A percentile compares a stretch with the other conserved stretches of the same genome.
These are phyloP conservation scores for Paecilomyces formosus DNA, from an alignment of 2,329 filamentous ascomycete genomes.

Conservation along the genomic window DNA sequence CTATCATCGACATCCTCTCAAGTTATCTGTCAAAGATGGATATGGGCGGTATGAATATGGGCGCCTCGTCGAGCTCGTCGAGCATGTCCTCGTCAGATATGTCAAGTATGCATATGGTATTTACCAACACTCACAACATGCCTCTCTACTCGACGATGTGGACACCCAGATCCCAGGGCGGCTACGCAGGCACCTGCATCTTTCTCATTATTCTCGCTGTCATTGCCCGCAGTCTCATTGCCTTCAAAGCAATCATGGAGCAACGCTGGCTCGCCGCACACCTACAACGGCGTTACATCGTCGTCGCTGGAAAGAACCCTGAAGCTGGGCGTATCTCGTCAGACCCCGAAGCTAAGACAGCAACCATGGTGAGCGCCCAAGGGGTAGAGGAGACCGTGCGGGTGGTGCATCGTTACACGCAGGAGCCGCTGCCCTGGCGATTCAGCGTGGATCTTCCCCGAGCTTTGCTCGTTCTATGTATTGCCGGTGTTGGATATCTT, in stretches of 20 bases:
- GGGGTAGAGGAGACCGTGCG: slow-evolving; percentile 75
- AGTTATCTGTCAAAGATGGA: background rate
- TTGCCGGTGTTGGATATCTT: slow-evolving; percentile 73
- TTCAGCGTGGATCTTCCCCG: slow-evolving; percentile 71
- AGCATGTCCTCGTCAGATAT: slow-evolving; percentile 7
- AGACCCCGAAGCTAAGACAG: slow-evolving; percentile 57
- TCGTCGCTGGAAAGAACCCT: slow-evolving; percentile 57
- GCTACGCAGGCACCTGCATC: slow-evolving; percentile 84
- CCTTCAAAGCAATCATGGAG: slow-evolving; percentile 55
- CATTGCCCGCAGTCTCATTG: slow-evolving; percentile 62
- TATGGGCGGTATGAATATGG: slow-evolving; percentile 6
- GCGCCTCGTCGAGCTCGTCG: slow-evolving; percentile 5
- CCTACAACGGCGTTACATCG: slow-evolving; percentile 67
- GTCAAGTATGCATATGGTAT: slow-evolving; percentile 29
- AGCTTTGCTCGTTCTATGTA: slow-evolving; percentile 61
- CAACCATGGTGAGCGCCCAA: slow-evolving; percentile 61
- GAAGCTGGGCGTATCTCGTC: slow-evolving; percentile 53
- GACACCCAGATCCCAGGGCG: slow-evolving; percentile 62
- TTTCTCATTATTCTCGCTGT: slow-evolving; percentile 75
- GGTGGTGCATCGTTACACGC: slow-evolving; percentile 56
- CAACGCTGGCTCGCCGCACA: slow-evolving; percentile 63
- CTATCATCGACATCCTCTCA: background rate
- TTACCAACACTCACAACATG: slow-evolving; percentile 53
- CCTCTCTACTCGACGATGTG: slow-evolving; percentile 62
- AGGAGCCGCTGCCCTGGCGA: slow-evolving; percentile 61